These are phyloP conservation scores for Termitomyces sp. DNA, from an alignment of 768 basidiomycete species.

Conservation along the genomic window DNA sequence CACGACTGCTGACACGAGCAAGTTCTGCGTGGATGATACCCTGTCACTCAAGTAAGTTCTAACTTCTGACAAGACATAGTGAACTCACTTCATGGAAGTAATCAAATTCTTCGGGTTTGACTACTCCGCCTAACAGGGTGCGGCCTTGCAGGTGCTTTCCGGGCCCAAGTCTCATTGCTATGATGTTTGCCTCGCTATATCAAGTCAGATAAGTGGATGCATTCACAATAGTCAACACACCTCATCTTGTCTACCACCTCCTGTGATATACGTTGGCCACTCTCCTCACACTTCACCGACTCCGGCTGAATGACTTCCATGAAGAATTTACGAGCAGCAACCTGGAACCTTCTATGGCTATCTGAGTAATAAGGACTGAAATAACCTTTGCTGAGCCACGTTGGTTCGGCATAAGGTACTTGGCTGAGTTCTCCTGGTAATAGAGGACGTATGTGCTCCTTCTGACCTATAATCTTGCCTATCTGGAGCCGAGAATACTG, in stretches of 20 bases:
- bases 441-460: constrained; percentile 46
- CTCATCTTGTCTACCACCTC: constrained; percentile 81
- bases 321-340: constrained; percentile 69
- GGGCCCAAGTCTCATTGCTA: constrained; percentile 88
- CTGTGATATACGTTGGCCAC: constrained; percentile 80
- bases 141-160: constrained; percentile 82
- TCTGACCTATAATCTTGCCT: constrained; percentile 53
- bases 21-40: constrained; percentile 80
- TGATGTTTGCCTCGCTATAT: constrained; percentile 64
- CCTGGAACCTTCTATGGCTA: constrained; percentile 70
- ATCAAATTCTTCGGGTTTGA: constrained; percentile 82
- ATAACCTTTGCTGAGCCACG: constrained; percentile 68
- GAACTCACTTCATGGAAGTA: constrained; percentile 84
- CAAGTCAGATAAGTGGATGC: background rate
- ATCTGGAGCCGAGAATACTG: constrained; percentile 69
- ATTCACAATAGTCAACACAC: constrained; percentile 26
- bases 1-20: constrained; percentile 76
- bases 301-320: constrained; percentile 72
- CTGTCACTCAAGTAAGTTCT: constrained; percentile 24
- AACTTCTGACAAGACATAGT: no score
- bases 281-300: constrained; percentile 75
- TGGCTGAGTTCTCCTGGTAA: constrained; percentile 59
- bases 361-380: constrained; percentile 75
- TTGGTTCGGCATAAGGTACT: constrained; percentile 84
- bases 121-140: constrained; percentile 66